These are phyloP conservation scores for Penicillium canariense DNA, from an alignment of 495 filamentous ascomycete genomes.

Conservation along the genomic window DNA sequence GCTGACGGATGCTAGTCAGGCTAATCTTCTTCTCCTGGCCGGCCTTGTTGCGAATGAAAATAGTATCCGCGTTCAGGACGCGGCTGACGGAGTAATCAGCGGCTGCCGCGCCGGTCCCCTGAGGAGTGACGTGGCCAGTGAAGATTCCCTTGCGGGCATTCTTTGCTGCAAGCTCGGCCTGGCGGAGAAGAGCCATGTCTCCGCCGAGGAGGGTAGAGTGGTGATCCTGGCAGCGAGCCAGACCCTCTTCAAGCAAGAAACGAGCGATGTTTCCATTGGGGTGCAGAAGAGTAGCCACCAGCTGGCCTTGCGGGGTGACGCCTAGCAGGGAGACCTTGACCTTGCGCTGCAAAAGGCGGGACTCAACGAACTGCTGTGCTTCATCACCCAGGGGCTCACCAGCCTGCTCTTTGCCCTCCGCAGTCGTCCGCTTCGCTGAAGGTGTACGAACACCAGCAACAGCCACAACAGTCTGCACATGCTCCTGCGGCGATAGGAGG, in stretches of 20 bases:
- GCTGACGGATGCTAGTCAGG: conserved; percentile 88
- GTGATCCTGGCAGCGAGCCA: conserved; percentile 89
- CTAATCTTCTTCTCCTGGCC: conserved; percentile 86
- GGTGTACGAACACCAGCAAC: conserved; percentile 87
- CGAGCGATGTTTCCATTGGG: conserved; percentile 89
- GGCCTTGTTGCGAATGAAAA: conserved; percentile 78
- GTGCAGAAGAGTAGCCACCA: conserved; percentile 78
- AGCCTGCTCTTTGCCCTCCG: conserved; percentile 73
- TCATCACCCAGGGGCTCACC: conserved; percentile 87
- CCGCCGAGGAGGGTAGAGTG: conserved; percentile 85
- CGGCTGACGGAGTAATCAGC: conserved; percentile 82
- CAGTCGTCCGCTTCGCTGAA: conserved; percentile 74
- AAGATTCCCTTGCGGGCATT: conserved; percentile 69
- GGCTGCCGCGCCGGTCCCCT: conserved; percentile 47
- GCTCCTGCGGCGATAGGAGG: conserved; percentile 69
- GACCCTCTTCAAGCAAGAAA: conserved; percentile 79
- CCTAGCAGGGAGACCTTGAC: conserved; percentile 80
- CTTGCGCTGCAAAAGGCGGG: conserved; percentile 78
- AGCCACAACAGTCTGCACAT: conserved; percentile 81
- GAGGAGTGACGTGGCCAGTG: conserved; percentile 68
- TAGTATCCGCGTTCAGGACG: conserved; percentile 83
- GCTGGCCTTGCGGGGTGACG: conserved; percentile 78
- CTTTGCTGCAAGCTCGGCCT: conserved; percentile 85
- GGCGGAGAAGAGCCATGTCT: conserved; percentile 80
- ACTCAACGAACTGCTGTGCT: conserved; percentile 81